phyloP scores from a whole-genome alignment of 2,329 filamentous ascomycete genomes.

The Zasmidium citrigriseum region DNA sequence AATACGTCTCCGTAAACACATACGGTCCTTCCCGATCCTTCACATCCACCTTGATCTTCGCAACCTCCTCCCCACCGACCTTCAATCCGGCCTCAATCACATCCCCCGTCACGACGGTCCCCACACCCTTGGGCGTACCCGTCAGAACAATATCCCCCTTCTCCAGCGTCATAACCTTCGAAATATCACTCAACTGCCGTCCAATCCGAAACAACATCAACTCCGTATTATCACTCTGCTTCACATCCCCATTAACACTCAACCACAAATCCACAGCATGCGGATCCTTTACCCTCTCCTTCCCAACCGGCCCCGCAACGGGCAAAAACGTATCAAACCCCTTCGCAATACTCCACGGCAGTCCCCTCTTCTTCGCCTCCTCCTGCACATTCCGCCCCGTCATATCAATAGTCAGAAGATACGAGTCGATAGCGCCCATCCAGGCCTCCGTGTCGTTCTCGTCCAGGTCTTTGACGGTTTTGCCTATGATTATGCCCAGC shows the following conservation, averaged over 20 bases:
- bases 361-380: conserved; percentile 93
- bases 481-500: conserved; percentile 85
- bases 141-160: conserved; percentile 91
- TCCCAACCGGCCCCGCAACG: conserved; percentile 77
- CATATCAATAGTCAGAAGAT: conserved; percentile 94
- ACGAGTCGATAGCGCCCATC: conserved; percentile 80
- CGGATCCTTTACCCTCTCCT: conserved; percentile 78
- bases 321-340: conserved; percentile 98
- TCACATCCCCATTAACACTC: conserved; percentile 74
- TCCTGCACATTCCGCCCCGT: conserved; percentile 94
- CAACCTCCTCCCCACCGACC: conserved; percentile 78
- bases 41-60: conserved; percentile 78
- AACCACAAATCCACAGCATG: conserved; percentile 87
- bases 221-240: conserved; percentile 85
- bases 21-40: conserved; percentile 78
- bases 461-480: conserved; percentile 73
- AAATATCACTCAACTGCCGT: conserved; percentile 84
- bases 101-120: conserved; percentile 80
- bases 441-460: conserved; percentile 74
- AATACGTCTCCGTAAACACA: conserved; percentile 62
- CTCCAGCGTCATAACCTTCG: conserved; percentile 90
- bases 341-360: conserved; percentile 95
- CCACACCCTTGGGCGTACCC: conserved; percentile 96
- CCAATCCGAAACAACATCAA: conserved; percentile 94
- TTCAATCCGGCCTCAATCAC: conserved; percentile 81